Conservation (phyloP, 225 moss, liverwort and hornwort species). For the Antitrichia curtipendula region DNA sequence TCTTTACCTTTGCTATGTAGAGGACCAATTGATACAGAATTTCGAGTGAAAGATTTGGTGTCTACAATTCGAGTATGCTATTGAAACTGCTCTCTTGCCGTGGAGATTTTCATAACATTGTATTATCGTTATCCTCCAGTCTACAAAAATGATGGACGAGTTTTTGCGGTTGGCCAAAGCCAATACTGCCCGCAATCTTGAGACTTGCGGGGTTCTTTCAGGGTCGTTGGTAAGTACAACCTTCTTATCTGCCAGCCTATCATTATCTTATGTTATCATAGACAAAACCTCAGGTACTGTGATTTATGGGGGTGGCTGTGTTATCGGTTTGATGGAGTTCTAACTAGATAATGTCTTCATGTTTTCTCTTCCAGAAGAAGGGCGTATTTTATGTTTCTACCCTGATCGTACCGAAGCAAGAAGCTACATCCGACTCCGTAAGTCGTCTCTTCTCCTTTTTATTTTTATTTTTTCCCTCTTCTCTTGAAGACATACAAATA, state of each 20-base stretch:
- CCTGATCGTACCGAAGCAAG: slow-evolving; percentile 92
- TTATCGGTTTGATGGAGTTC: background rate
- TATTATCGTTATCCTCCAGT: slow-evolving; percentile 32
- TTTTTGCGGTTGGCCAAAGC: slow-evolving; percentile 74
- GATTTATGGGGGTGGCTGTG: background rate
- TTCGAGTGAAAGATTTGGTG: background rate
- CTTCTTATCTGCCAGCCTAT: background rate
- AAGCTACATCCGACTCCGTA: slow-evolving; percentile 96
- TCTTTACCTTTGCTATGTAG: background rate
- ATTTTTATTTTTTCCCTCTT: background rate
- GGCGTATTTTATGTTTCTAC: slow-evolving; percentile 79
- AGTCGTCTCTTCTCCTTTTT: background rate
- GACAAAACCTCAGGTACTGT: background rate
- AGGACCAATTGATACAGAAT: background rate
- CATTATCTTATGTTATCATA: background rate
- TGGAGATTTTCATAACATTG: background rate
- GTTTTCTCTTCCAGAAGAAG: slow-evolving; percentile 47
- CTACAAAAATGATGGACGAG: slow-evolving; percentile 93
- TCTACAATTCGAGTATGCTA: background rate
- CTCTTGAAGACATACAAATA: background rate
- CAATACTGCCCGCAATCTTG: slow-evolving; percentile 78
- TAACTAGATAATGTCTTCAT: background rate
- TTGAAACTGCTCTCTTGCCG: background rate
- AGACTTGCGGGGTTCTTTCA: slow-evolving; percentile 93
- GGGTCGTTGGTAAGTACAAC: slow-evolving; percentile 64